Base-by-base conservation (phyloP, 768 basidiomycete genomes). In the Daedaleopsis nitida region DNA sequence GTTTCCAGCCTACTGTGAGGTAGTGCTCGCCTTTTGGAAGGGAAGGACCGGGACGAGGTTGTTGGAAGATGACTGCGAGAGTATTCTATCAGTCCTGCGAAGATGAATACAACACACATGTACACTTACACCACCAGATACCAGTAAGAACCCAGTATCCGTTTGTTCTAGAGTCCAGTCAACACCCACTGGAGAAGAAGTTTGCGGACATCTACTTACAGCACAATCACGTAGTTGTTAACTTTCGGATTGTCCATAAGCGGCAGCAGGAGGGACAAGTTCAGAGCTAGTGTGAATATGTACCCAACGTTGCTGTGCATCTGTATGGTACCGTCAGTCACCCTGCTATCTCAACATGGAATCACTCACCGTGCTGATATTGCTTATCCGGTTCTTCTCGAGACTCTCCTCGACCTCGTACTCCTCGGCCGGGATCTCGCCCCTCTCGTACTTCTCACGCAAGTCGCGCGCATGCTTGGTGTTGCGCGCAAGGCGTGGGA, bases 371-470 rank as follows among this genome's bases (percentile, higher is more conserved):
- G 88, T 92, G 68, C 87, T 89, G 64, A 92, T 89, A 66, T 92
- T 93, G 68, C 91, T 91, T 59, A 94, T 89, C 63, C 86, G 76
- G 62, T 92, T 94, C 81, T 92, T 92, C 75, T 93, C 89, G 47
- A 93, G 67, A 35, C 87, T 89, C 67, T 92, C 90, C 67, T 90
- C 90, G 17, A 64, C 69, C 67, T 92, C 91, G 64, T 88, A 92
- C 63, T 82, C 86, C 56, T 87, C 87, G 14, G 75, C 73, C 0
- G 77, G 66, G 12, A 87, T 84, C 60, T 87, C 82, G 0, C 88
- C 87, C 0, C 76, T 77, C 52, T 87, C 86, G 57, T 82, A 86
- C 65, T 78, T 81, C 52, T 80, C 81, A 38, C 79, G 76, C 3
- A 92, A 73, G 2, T 71, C 72, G 14, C 86, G 82, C 5, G 90